Percentiles rank a stretch among this genome's conserved stretches.
Evolutionary conservation across 768 basidiomycete genomes (phyloP).

Genomic region (Cyathus striatus): DNA sequence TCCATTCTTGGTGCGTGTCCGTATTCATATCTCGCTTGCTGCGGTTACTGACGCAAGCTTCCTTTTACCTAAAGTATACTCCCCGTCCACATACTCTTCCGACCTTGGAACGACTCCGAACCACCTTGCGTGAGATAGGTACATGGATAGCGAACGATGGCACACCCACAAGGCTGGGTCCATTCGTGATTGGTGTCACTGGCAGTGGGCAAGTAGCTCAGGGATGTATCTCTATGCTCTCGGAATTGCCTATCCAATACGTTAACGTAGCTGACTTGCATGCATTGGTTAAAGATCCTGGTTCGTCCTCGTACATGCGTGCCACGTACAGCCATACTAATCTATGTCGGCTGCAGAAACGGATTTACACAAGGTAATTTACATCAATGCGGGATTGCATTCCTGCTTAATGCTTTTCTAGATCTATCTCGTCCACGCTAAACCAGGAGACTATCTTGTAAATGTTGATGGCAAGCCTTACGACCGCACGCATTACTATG

Average conservation of each 20-base stretch:
- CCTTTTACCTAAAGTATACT: constrained; percentile 45
- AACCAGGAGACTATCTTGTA: constrained; percentile 64
- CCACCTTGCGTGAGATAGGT: constrained; percentile 53
- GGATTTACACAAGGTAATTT: constrained; percentile 49
- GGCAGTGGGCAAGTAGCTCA: constrained; percentile 81
- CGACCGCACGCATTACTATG: constrained; percentile 66
- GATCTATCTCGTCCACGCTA: constrained; percentile 76
- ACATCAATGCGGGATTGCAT: background rate
- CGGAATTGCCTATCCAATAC: constrained; percentile 61
- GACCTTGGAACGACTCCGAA: constrained; percentile 46
- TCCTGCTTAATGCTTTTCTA: constrained; percentile 21
- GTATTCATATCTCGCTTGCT: background rate
- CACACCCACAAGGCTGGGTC: constrained; percentile 61
- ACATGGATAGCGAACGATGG: constrained; percentile 48
- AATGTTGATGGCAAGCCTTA: constrained; percentile 53
- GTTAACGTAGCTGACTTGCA: constrained; percentile 55
- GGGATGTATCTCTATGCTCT: constrained; percentile 69
- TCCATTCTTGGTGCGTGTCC: constrained; percentile 67
- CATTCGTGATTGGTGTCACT: constrained; percentile 77
- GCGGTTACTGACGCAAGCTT: constrained; percentile 1
- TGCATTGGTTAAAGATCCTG: constrained; percentile 43
- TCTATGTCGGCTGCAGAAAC: no score
- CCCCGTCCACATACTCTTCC: constrained; percentile 76
- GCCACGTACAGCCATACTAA: no score
- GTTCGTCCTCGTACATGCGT: no score